Evolutionary conservation across 139 green algal species (phyloP).

Genomic region (Tetraselmis striata): DNA sequence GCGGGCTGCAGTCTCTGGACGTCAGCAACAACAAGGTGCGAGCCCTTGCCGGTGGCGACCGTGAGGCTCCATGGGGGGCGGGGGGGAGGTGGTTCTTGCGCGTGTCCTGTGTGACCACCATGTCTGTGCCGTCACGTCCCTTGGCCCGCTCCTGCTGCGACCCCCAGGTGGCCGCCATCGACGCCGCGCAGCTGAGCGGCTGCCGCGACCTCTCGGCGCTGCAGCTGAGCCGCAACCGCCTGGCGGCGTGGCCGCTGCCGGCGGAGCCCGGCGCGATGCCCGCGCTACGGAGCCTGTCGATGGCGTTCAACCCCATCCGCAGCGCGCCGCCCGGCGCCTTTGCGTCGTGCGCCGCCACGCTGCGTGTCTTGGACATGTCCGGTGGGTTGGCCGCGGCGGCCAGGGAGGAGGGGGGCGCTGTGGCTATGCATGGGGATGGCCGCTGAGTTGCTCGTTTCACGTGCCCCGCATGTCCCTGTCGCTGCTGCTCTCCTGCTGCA

Average conservation of each 20-base stretch:
- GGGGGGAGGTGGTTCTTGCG: background rate
- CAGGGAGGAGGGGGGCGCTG: no score
- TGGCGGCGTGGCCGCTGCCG: constrained; percentile 29
- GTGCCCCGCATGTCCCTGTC: no score
- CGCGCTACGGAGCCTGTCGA: constrained; percentile 22
- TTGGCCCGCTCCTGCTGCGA: no score
- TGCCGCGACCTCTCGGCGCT: constrained; percentile 16
- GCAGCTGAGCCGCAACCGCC: constrained; percentile 17
- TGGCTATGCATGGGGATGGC: no score
- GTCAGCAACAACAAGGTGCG: constrained; percentile 27
- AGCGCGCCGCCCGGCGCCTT: constrained; percentile 16
- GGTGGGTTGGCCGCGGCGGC: constrained; percentile 9
- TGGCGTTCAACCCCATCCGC: constrained; percentile 17
- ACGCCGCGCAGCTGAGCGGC: background rate
- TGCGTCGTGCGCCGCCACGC: constrained; percentile 15
- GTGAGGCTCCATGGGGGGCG: background rate
- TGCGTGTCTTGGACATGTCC: constrained; percentile 31
- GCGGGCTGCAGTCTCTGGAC: constrained; percentile 17
- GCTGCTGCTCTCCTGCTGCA: no score
- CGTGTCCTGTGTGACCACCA: no score
- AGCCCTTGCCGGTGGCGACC: background rate
- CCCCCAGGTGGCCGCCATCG: background rate
- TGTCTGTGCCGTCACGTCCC: no score
- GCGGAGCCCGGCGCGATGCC: constrained; percentile 4
- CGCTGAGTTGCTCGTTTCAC: no score